These are phyloP conservation scores for Prunella vulgaris DNA, from an alignment of 257 asterid species.

Conservation along the genomic window DNA sequence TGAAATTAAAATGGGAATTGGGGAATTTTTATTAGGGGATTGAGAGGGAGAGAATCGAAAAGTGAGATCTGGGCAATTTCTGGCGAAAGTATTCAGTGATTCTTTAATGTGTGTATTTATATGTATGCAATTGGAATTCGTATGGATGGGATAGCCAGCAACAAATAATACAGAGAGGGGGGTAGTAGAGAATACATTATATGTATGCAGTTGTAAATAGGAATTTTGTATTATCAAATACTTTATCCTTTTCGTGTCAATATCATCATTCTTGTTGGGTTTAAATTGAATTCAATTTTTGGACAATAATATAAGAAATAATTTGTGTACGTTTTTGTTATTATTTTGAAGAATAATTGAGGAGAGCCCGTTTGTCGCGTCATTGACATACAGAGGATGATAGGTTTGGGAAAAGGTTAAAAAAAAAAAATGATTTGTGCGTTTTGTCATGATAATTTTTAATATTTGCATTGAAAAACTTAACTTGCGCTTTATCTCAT, in stretches of 20 bases:
- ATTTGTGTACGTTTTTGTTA: neutral
- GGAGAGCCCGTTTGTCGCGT: neutral
- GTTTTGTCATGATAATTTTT: neutral
- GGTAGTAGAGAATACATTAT: neutral
- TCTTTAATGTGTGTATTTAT: neutral
- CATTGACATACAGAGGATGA: neutral
- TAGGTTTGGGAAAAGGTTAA: neutral
- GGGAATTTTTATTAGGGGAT: neutral
- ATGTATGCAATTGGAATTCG: neutral
- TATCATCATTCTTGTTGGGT: neutral
- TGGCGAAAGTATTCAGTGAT: conserved; percentile 15
- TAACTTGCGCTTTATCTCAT: neutral
- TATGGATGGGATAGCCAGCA: neutral
- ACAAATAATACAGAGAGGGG: neutral
- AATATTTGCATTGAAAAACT: too few relatives aligned
- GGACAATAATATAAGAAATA: neutral
- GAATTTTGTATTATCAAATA: neutral
- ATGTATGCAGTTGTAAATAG: too few relatives aligned
- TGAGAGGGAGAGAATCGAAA: conserved; percentile 12
- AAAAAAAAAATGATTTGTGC: neutral
- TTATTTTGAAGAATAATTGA: neutral
- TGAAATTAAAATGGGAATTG: neutral
- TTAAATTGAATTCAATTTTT: neutral
- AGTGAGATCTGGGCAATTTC: conserved; percentile 41
- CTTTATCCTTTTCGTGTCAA: neutral